Base-by-base conservation (phyloP, 805 yeast genomes). In the Torulaspora maleeae region DNA sequence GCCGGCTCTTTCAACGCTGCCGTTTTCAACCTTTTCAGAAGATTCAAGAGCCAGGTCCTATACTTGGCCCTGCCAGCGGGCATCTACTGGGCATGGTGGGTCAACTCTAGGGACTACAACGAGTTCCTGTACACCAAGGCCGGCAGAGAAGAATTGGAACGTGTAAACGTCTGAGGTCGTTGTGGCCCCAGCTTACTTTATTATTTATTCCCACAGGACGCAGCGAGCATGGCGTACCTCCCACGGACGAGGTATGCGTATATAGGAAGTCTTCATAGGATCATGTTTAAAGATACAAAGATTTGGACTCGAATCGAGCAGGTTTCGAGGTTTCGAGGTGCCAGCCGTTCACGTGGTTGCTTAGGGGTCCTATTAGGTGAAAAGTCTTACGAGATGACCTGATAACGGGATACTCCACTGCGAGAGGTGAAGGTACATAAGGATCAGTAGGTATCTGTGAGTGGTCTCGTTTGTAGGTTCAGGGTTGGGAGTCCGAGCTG, bases 121-220 rank as follows among this genome's bases (percentile, higher is more conserved):
- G 91, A 82, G 68, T 90, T 75, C 80, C 78, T 91, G 69, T 91
- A 91, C 79, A 89, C 97, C 71, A 91, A 91, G 78, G 98, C 86
- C 55, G 99, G 99, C 70, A 87, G 90, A 76, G 91, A 84, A 76
- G 96, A 91, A 67, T 79, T 91, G 66, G 91, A 78, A 69, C 81
- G 79, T 69, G 73, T 71, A 45, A 72, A 70, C 57, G 72, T 66
- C 44, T 70, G 60, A 60, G 17, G 24, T 5, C 15, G 17, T 36
- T 17, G 17, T 12, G 4, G 19, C 5, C 34, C 17, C 17, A 15
- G 17, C 34, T 30, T 30, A 8, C 17, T 30, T 20, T 29, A 38
- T 38, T 38, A 38, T 29, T 38, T 38, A 38, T 38, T 38, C 41
- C 35, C 22, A 29, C 25, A 22, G 25, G 25, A 22, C 25, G 25